Evolutionary conservation across 495 filamentous ascomycete genomes (phyloP).

Genomic region (Lophiostoma macrostomum): DNA sequence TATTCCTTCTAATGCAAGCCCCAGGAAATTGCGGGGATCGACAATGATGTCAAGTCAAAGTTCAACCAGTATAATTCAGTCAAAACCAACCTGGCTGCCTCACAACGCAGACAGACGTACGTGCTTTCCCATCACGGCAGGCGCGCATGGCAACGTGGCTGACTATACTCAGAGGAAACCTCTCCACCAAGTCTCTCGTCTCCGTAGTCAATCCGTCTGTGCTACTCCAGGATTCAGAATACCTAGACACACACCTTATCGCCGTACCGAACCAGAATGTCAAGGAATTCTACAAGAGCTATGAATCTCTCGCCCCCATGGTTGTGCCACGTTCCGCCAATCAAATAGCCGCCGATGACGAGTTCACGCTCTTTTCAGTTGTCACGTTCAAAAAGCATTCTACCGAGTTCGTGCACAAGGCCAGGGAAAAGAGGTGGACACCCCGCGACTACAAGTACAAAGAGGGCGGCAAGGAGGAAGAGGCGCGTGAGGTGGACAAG

Average conservation of each 20-base stretch:
- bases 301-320: slow-evolving; percentile 80
- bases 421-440: slow-evolving; percentile 86
- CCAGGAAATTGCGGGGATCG: slow-evolving; percentile 79
- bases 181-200: slow-evolving; percentile 88
- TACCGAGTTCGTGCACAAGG: slow-evolving; percentile 81
- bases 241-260: slow-evolving; percentile 90
- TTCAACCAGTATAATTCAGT: slow-evolving; percentile 87
- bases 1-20: background rate
- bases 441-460: slow-evolving; percentile 91
- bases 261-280: slow-evolving; percentile 72
- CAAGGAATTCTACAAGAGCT: slow-evolving; percentile 84
- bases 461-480: slow-evolving; percentile 82
- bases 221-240: slow-evolving; percentile 87
- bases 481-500: slow-evolving; percentile 76
- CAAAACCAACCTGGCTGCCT: slow-evolving; percentile 72
- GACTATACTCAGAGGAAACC: slow-evolving; percentile 67
- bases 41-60: slow-evolving; percentile 91
- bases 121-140: background rate
- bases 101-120: slow-evolving; percentile 84
- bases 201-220: slow-evolving; percentile 74
- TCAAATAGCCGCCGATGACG: slow-evolving; percentile 74
- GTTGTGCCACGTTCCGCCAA: slow-evolving; percentile 86
- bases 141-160: background rate
- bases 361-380: slow-evolving; percentile 84
- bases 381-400: slow-evolving; percentile 90